A percentile compares a stretch with the other conserved stretches of the same genome.
Evolutionary conservation across 2,329 filamentous ascomycete species (phyloP).

Genomic region (Claviceps africana): DNA sequence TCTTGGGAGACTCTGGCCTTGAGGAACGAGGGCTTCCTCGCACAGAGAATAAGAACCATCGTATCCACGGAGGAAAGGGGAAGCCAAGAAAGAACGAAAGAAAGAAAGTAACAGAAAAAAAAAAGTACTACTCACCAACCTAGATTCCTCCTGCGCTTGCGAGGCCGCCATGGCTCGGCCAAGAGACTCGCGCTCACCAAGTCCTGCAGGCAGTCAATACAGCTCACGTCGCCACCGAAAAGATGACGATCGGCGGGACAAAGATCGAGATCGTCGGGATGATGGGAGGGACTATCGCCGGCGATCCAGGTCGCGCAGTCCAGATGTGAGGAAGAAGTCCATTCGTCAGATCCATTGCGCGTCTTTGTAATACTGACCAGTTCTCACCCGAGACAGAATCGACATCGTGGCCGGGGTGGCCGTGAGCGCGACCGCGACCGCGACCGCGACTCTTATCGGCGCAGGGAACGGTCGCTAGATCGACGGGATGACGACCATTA

Average conservation of each 20-base stretch:
- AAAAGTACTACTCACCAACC: conserved; percentile 26
- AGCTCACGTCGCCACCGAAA: conserved; percentile 55
- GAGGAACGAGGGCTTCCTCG: not conserved
- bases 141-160: conserved; percentile 27
- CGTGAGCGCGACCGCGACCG: conserved; percentile 23
- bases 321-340: conserved; percentile 37
- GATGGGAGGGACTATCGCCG: conserved; percentile 37
- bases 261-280: conserved; percentile 36
- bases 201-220: conserved; percentile 76
- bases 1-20: not conserved
- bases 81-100: not conserved
- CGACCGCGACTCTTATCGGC: conserved; percentile 44
- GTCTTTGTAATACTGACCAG: conserved; percentile 24
- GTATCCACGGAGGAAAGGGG: not conserved
- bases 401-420: conserved; percentile 41
- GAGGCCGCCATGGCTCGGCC: conserved; percentile 44
- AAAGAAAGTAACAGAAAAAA: not conserved
- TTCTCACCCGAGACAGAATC: conserved; percentile 30
- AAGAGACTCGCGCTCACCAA: conserved; percentile 73
- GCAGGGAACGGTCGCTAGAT: conserved; percentile 57
- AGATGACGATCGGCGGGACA: conserved; percentile 43
- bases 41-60: not conserved
- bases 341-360: conserved; percentile 8
- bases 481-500: conserved; percentile 52
- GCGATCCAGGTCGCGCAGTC: conserved; percentile 48